Base-by-base conservation (phyloP, 176 grass and related monocot genomes). In the Cenchrus americanus region DNA sequence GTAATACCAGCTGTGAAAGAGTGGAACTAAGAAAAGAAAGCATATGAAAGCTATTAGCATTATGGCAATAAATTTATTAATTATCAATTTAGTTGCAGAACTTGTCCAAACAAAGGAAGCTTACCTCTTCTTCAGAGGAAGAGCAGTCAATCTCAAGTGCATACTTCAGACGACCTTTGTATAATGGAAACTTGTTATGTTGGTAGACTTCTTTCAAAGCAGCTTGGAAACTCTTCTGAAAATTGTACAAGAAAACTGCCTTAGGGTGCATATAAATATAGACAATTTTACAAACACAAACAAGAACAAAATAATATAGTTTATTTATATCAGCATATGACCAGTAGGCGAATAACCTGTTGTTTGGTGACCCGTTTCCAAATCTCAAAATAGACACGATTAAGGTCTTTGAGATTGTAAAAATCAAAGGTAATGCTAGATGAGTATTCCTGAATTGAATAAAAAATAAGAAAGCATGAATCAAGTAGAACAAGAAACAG, bases 301-400 rank as follows among this genome's bases (percentile, higher is more conserved):
- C 34, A 37, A 37, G 13, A 14, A 10, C 3, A 53, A 22, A 71
- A 8, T 4, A 69, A 7, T 13, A 60, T n/a, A 21, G 5, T 72
- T 48, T 44, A 50, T 69, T 69, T 24, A 66, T 63, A 65, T 10
- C 5, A 43, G 21, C n/a, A 65, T 21, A 42, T 8, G 0, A 41
- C 11, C 42, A 14, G 14, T 48, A 64, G 0, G 40, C 8, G 40
- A 42, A 14, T 81, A 68, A 80, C 78, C 82, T 50, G 37, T 61
- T 80, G 66, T 19, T 85, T 71, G 57, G 40, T 69, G 50, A 79
- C 19, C 27, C 76, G 13, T 19, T 66, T 80, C 21, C 70, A 44
- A 24, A 89, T 76, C 47, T 84, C 82, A 48, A 80, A 44, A 73
- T 74, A 80, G n/a, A 72, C 24, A 66, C 49, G 41, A 23, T 41